Evolutionary conservation across 2,329 filamentous ascomycete genomes (phyloP).

Genomic region (Dactylellina sp.): DNA sequence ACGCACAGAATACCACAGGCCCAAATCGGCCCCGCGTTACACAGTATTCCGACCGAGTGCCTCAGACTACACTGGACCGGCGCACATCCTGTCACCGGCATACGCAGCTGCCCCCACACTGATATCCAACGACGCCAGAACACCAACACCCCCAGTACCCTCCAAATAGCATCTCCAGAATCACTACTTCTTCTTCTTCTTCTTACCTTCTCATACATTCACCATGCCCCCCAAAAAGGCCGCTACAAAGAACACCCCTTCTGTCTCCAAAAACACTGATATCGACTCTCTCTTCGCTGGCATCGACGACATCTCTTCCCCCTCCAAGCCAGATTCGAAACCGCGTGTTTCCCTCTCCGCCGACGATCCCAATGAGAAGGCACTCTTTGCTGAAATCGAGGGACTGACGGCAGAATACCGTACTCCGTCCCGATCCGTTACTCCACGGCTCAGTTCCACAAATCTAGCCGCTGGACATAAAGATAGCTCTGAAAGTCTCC

Average conservation of each 20-base stretch:
- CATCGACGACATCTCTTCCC: slow-evolving; percentile 68
- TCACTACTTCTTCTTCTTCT: no score
- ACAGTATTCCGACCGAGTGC: slow-evolving; percentile 16
- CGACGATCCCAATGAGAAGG: slow-evolving; percentile 70
- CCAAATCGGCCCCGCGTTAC: slow-evolving; percentile 29
- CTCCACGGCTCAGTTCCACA: slow-evolving; percentile 71
- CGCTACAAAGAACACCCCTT: slow-evolving; percentile 63
- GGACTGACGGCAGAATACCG: slow-evolving; percentile 79
- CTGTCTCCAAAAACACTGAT: slow-evolving; percentile 71
- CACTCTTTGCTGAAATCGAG: slow-evolving; percentile 89
- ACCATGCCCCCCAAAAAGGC: slow-evolving; percentile 73
- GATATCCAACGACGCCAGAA: neutral
- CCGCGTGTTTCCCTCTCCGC: slow-evolving; percentile 65
- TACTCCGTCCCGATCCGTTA: slow-evolving; percentile 77
- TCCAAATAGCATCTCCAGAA: slow-evolving; percentile 6
- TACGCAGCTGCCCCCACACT: neutral
- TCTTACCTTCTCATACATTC: neutral
- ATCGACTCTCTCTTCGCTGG: slow-evolving; percentile 75
- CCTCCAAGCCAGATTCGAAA: slow-evolving; percentile 67
- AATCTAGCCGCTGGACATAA: slow-evolving; percentile 63
- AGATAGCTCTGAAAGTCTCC: slow-evolving; percentile 60
- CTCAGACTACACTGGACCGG: neutral
- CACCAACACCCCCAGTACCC: neutral
- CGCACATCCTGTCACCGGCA: slow-evolving; percentile 9
- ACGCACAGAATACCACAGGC: slow-evolving; percentile 35